Evolutionary conservation across 352 stramenopile genomes (phyloP), one percentile per base, ranked within the genome.

Genomic region (Globisporangium splendens): DNA sequence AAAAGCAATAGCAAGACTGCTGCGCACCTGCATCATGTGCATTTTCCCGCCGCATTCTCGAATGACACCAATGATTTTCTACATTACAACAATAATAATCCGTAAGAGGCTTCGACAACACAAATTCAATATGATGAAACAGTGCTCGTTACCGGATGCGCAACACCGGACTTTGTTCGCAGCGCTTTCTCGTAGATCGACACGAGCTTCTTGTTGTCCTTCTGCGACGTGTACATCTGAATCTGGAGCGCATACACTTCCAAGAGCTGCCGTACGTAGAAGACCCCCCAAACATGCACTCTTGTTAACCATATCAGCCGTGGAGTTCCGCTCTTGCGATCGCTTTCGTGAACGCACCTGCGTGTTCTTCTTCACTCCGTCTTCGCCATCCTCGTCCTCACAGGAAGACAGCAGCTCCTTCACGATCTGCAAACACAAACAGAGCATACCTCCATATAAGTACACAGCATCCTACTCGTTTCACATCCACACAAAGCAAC

Each of bases 11-110:
- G 28, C 21, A 11, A 50, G 13, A 48, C 18, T 24, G n/a, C 28
- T 50, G 44, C 51, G 13, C 44, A 84, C 74, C 72, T 86, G 82
- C 85, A 94, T 94, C 88, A 98, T 97, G 70, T 98, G 91, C 91
- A 98, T 98, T 70, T 98, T 98, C 0, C 94, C 94, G 38, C 94
- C 94, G 43, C 96, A 91, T 66, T 98, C 94, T 68, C 97, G 91
- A 63, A 98, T 98, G 22, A 98, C 76, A 14, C 91, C 94, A 8
- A 98, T 85, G 21, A 97, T 98, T 71, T 91, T 88, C 81, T 91
- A 57, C 1, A 0, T 1, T 15, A n/a, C n/a, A n/a, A n/a, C n/a
- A n/a, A n/a, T n/a, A n/a, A n/a, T n/a, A n/a, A n/a, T n/a, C n/a
- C n/a, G n/a, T n/a, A n/a, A n/a, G n/a, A n/a, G n/a, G n/a, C n/a